A percentile compares a stretch with the other conserved stretches of the same genome.
Evolutionary conservation across 352 stramenopile genomes (phyloP).

Genomic region (Elongisporangium anandrum): DNA sequence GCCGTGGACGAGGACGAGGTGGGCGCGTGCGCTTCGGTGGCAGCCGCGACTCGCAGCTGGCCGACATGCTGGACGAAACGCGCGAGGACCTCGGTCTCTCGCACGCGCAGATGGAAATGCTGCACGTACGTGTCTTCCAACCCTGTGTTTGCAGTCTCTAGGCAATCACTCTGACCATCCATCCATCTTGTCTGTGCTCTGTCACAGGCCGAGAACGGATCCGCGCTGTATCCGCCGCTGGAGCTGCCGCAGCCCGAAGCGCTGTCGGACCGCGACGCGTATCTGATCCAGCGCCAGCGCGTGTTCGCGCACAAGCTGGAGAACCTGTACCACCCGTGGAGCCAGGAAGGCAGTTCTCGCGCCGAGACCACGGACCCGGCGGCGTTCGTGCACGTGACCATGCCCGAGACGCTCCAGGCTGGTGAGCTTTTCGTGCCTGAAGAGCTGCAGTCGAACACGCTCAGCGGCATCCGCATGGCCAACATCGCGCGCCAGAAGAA

Average conservation of each 20-base stretch:
- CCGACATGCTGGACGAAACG: conserved; percentile 66
- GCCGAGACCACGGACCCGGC: conserved; percentile 19
- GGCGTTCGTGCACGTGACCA: conserved; percentile 61
- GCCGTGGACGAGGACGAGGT: conserved; percentile 52
- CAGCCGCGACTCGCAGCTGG: conserved; percentile 62
- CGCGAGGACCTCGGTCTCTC: conserved; percentile 66
- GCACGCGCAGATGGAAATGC: conserved; percentile 63
- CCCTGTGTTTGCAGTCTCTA: not conserved
- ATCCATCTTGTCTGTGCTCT: conserved; percentile 1
- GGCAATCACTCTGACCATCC: not conserved
- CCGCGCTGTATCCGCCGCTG: conserved; percentile 53
- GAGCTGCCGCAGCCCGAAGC: conserved; percentile 58
- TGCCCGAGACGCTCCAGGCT: conserved; percentile 47
- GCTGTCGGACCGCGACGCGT: conserved; percentile 48
- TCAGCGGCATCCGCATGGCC: conserved; percentile 33
- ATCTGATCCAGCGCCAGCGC: conserved; percentile 67
- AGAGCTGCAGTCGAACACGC: conserved; percentile 52
- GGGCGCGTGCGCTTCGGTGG: conserved; percentile 61
- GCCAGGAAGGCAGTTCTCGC: conserved; percentile 22
- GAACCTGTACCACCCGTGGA: conserved; percentile 62
- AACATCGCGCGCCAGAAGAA: conserved; percentile 14
- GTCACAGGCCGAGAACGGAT: conserved; percentile 35
- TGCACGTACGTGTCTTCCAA: conserved; percentile 34
- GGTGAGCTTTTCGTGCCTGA: conserved; percentile 62
- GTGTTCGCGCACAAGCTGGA: conserved; percentile 65